phyloP scores from a whole-genome alignment of 176 grass and related monocot species.

The Rhynchospora tenuis region DNA sequence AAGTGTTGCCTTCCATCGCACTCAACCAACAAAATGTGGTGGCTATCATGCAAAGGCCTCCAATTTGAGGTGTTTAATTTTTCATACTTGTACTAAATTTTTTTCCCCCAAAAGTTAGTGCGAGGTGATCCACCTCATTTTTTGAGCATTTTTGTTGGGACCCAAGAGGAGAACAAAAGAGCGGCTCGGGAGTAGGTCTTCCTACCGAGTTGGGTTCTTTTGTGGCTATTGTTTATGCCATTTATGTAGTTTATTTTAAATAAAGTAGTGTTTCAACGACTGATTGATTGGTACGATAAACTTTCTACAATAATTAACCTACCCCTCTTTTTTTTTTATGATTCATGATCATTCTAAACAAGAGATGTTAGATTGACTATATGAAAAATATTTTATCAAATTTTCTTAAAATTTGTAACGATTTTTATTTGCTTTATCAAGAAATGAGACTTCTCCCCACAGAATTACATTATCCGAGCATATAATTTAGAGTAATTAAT shows the following conservation, averaged over 20 bases:
- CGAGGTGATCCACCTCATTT: background rate
- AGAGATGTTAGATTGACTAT: background rate
- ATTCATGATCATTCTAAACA: background rate
- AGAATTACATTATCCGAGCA: background rate
- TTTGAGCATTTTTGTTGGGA: conserved; percentile 2
- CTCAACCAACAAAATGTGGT: conserved; percentile 21
- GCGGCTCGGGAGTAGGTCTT: conserved; percentile 14
- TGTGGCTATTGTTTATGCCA: background rate
- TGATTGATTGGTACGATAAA: background rate
- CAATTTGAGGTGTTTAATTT: background rate
- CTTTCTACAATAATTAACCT: background rate
- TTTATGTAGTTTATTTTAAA: background rate
- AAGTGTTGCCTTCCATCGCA: conserved; percentile 21
- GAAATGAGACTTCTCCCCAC: background rate
- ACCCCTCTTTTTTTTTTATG: background rate
- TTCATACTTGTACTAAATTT: background rate
- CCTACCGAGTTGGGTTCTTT: conserved; percentile 7
- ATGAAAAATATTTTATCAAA: background rate
- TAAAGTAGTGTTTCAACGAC: background rate
- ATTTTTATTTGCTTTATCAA: background rate
- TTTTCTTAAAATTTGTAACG: background rate
- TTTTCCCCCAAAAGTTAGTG: conserved; percentile 9
- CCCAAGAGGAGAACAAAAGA: conserved; percentile 16
- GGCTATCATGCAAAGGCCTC: conserved; percentile 7
- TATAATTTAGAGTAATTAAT: too few species aligned